Conservation (phyloP, 1,284 basidiomycete genomes). For the Austropuccinia psidii region DNA sequence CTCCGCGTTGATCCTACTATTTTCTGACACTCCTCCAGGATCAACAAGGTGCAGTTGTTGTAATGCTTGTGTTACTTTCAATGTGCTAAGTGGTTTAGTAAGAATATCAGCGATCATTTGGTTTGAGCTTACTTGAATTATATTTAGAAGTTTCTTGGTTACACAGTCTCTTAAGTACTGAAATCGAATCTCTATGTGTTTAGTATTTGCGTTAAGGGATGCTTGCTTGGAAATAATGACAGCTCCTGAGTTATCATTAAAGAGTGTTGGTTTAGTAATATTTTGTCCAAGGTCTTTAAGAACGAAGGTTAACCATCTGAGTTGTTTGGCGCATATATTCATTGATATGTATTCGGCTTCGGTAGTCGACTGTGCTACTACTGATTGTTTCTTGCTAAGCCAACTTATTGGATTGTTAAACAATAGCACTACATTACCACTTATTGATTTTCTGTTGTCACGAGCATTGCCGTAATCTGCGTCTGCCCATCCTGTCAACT, state of each 20-base stretch:
- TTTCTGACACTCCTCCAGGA: too few relatives aligned
- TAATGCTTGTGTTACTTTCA: not conserved
- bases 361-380: not conserved
- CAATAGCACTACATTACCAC: not conserved
- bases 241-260: not conserved
- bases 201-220: not conserved
- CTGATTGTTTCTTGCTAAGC: not conserved
- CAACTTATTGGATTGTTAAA: not conserved
- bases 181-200: conserved; percentile 20
- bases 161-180: not conserved
- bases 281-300: not conserved
- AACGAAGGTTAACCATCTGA: not conserved
- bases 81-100: not conserved
- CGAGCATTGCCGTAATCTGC: not conserved
- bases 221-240: not conserved
- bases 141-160: not conserved
- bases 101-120: not conserved
- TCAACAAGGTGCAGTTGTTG: too few relatives aligned
- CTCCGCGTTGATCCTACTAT: too few relatives aligned
- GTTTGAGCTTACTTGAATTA: not conserved
- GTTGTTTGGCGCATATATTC: not conserved
- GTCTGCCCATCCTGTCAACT: not conserved
- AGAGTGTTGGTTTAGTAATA: not conserved
- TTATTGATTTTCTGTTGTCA: not conserved
- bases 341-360: not conserved